Base-by-base conservation (phyloP, 108 stramenopile species). In the Epithemia pelagica region DNA sequence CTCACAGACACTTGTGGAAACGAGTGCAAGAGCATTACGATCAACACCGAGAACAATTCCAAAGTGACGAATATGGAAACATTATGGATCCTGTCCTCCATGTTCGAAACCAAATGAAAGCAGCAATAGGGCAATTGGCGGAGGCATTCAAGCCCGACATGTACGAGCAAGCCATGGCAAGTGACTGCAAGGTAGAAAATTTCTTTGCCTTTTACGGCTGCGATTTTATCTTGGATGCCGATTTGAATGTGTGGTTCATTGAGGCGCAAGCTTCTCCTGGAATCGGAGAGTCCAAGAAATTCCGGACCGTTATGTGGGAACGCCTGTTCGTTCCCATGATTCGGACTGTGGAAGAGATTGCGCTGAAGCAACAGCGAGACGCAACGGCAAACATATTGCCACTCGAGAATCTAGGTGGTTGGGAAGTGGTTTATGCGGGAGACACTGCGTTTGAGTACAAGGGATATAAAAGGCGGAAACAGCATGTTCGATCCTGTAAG, bases 81-180 rank as follows among this genome's bases (percentile, higher is more conserved):
- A 24, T 30, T 59, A 18, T 33, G 52, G 28, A 22, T 61, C 72
- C 76, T 0, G 33, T 77, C 0, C 21, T 28, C 18, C 76, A 77
- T 64, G 76, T 77, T 0, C 65, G 58, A 19, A 77, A 77, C 57
- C 76, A 77, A 31, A 55, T 77, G 54, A 77, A 73, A 58, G 58
- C 67, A 24, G 71, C 65, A 15, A 22, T 77, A 1, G 72, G 60
- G 28, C 60, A 59, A 54, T 61, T 67, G 59, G 57, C 28, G 28
- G 70, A 53, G 26, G 67, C 59, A 52, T 59, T 64, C 37, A 59
- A 60, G 25, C 30, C 66, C 46, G 23, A 54, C 55, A 54, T 46
- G 24, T 60, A 33, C 19, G 30, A 22, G 20, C n/a, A 29, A 1
- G 28, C 32, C 7, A 27, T 29, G 46, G 22, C 26, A 0, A 20